phyloP scores from a whole-genome alignment of 2,329 filamentous ascomycete species.

The Davidsoniella eucalypti region DNA sequence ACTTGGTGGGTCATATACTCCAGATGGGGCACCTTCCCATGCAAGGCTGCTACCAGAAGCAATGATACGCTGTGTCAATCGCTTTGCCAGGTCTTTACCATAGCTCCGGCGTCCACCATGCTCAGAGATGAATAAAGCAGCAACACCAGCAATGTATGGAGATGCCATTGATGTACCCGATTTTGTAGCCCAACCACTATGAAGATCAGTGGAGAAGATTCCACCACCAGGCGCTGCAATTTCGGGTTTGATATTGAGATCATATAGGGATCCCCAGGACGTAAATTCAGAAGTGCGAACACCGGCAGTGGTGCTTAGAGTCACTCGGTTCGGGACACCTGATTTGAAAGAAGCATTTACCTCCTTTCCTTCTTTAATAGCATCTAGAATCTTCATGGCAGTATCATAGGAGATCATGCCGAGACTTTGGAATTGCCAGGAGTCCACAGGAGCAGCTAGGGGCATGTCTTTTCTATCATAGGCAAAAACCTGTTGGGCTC shows the following conservation, averaged over 20 bases:
- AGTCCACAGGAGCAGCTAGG: slow-evolving; percentile 24
- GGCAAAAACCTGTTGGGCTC: slow-evolving; percentile 16
- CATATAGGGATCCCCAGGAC: slow-evolving; percentile 19
- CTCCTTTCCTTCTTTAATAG: slow-evolving; percentile 24
- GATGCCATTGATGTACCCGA: slow-evolving; percentile 41
- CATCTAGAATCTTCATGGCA: slow-evolving; percentile 26
- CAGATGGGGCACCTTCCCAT: slow-evolving; percentile 16
- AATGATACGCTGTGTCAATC: slow-evolving; percentile 3
- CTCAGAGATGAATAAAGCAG: slow-evolving; percentile 27
- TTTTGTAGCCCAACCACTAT: slow-evolving; percentile 25
- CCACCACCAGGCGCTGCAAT: slow-evolving; percentile 31
- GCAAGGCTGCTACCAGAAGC: neutral
- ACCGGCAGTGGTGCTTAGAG: slow-evolving; percentile 1
- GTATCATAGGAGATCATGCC: slow-evolving; percentile 35
- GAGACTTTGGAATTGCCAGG: slow-evolving; percentile 34
- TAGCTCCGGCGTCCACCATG: slow-evolving; percentile 23
- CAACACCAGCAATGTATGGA: slow-evolving; percentile 35
- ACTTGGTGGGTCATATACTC: slow-evolving; percentile 9
- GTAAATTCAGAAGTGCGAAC: neutral
- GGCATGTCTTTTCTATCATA: slow-evolving; percentile 12
- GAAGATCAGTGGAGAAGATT: slow-evolving; percentile 32
- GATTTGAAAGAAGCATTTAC: slow-evolving; percentile 15
- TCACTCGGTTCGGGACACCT: slow-evolving; percentile 15
- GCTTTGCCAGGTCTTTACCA: neutral
- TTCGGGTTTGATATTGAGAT: slow-evolving; percentile 34